Percentiles rank a stretch among this genome's conserved stretches.
Conservation (phyloP, 768 basidiomycete species). For the Multifurca ochricompacta region DNA sequence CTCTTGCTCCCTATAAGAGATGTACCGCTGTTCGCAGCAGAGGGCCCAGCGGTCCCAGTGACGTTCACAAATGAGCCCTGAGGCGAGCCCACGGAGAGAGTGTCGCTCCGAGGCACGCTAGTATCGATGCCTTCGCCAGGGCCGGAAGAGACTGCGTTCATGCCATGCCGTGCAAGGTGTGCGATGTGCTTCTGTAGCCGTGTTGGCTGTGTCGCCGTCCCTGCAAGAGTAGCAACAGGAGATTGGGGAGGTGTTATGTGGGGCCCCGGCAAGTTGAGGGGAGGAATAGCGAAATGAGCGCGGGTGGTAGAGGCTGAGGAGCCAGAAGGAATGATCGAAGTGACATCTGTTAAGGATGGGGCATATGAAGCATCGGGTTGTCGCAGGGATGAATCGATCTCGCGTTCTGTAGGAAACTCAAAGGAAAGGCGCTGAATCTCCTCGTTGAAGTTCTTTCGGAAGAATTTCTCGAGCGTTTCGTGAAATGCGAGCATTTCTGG, state of each 20-base stretch:
- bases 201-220: slow-evolving; percentile 44
- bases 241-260: slow-evolving; percentile 38
- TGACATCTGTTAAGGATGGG: slow-evolving; percentile 25
- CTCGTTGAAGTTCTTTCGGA: slow-evolving; percentile 76
- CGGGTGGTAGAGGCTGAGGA: slow-evolving; percentile 13
- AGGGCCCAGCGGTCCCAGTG: slow-evolving; percentile 35
- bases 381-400: slow-evolving; percentile 11
- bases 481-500: slow-evolving; percentile 91
- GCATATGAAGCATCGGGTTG: slow-evolving; percentile 12
- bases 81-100: slow-evolving; percentile 57
- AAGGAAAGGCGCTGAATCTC: slow-evolving; percentile 68
- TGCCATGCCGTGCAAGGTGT: slow-evolving; percentile 73
- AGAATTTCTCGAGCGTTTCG: slow-evolving; percentile 78
- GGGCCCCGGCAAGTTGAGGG: slow-evolving; percentile 44
- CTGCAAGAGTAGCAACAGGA: slow-evolving; percentile 16
- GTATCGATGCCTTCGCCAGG: slow-evolving; percentile 45
- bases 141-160: slow-evolving; percentile 73
- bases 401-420: slow-evolving; percentile 45
- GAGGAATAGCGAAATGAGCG: slow-evolving; percentile 38
- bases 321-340: slow-evolving; percentile 39
- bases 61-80: slow-evolving; percentile 73
- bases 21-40: slow-evolving; percentile 36
- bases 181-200: slow-evolving; percentile 76
- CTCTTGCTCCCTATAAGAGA: slow-evolving; percentile 59
- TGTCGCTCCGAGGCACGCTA: slow-evolving; percentile 37